These are phyloP conservation scores for Cyamopsis tetragonoloba DNA, from an alignment of 306 rosid genomes.

Conservation along the genomic window DNA sequence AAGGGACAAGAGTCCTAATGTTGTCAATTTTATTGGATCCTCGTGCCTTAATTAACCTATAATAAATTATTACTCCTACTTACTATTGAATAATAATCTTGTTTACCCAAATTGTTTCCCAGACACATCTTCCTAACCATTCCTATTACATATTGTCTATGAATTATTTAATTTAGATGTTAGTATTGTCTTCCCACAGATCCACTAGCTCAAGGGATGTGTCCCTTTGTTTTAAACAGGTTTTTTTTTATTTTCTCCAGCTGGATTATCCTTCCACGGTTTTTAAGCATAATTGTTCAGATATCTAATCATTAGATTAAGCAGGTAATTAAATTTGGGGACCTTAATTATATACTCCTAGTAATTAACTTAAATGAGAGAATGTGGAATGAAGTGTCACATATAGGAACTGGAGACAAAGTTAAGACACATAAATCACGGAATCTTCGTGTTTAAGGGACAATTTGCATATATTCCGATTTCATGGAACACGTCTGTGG, in stretches of 20 bases:
- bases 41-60: conserved; percentile 12
- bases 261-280: background rate
- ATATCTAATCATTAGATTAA: background rate
- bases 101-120: conserved; percentile 20
- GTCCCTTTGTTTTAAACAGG: conserved; percentile 12
- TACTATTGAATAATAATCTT: background rate
- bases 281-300: background rate
- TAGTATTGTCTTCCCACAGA: conserved; percentile 29
- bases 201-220: conserved; percentile 34
- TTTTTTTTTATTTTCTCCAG: conserved; percentile 6
- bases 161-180: background rate
- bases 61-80: conserved; percentile 10
- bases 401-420: conserved; percentile 53
- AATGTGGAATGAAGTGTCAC: conserved; percentile 24
- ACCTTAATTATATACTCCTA: background rate
- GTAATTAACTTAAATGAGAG: background rate
- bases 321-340: too few species aligned
- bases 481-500: conserved; percentile 29
- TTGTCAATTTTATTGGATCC: conserved; percentile 32
- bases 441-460: conserved; percentile 36
- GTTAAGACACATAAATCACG: conserved; percentile 47
- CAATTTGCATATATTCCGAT: conserved; percentile 76
- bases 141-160: conserved; percentile 20
- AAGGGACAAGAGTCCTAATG: conserved; percentile 13
- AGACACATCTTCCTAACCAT: conserved; percentile 17